Evolutionary conservation across 495 filamentous ascomycete genomes (phyloP).

Genomic region (Achaetomiella virescens): DNA sequence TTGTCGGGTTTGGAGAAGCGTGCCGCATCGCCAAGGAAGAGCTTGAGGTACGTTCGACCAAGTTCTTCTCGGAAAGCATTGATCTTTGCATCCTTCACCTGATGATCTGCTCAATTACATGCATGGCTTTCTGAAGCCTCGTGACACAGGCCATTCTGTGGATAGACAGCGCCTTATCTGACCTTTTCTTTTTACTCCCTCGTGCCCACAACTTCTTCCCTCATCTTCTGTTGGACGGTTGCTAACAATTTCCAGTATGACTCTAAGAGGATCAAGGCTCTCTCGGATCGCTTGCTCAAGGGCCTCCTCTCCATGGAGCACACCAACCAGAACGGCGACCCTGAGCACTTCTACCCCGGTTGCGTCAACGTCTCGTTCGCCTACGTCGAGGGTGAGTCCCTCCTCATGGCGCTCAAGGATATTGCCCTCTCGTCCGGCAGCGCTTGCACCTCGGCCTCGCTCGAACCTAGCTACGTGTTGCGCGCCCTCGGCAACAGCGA

Average conservation of each 20-base stretch:
- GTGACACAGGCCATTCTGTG: constrained; percentile 44
- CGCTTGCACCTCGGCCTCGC: constrained; percentile 91
- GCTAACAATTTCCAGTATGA: constrained; percentile 66
- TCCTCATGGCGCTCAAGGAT: constrained; percentile 97
- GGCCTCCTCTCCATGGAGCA: constrained; percentile 86
- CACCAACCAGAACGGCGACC: constrained; percentile 84
- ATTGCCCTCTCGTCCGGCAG: constrained; percentile 95
- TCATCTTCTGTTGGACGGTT: neutral
- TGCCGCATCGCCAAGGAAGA: constrained; percentile 87
- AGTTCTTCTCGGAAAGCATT: constrained; percentile 4
- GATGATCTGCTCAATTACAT: constrained; percentile 65
- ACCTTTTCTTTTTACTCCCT: constrained; percentile 19
- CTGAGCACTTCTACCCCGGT: constrained; percentile 79
- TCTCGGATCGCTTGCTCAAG: constrained; percentile 77
- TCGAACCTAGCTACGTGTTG: constrained; percentile 94
- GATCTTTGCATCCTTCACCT: constrained; percentile 22
- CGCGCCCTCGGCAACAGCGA: constrained; percentile 91
- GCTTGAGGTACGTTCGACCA: constrained; percentile 60
- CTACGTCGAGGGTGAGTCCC: constrained; percentile 95
- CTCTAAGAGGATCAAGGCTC: constrained; percentile 66
- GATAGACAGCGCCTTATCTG: constrained; percentile 49
- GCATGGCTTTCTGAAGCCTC: constrained; percentile 58
- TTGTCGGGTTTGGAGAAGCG: constrained; percentile 92
- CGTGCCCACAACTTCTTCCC: neutral
- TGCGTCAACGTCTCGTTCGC: constrained; percentile 98